Percentiles rank a stretch among this genome's conserved stretches.
phyloP scores from a whole-genome alignment of 2,329 filamentous ascomycete genomes.

The Pyrenochaeta sp. region DNA sequence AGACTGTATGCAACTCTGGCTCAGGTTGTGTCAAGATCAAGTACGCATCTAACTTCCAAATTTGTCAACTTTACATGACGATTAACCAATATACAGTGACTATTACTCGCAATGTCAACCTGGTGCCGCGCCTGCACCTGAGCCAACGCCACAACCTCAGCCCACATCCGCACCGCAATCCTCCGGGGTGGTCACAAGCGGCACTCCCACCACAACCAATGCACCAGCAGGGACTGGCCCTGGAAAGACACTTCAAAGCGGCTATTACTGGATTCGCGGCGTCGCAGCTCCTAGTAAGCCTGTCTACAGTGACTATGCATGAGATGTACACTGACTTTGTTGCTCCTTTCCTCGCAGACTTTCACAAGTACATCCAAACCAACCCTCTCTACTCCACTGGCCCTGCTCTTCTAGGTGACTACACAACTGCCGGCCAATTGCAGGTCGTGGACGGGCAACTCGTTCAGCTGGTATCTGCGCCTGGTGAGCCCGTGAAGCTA shows the following conservation, averaged over 20 bases:
- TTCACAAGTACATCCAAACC: conserved; percentile 53
- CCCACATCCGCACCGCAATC: conserved; percentile 22
- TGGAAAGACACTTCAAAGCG: conserved; percentile 58
- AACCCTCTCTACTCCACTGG: conserved; percentile 52
- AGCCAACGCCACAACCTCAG: conserved; percentile 14
- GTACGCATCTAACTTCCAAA: conserved; percentile 14
- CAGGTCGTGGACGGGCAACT: conserved; percentile 65
- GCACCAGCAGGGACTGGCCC: conserved; percentile 45
- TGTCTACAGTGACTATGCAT: too few relatives aligned
- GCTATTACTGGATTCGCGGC: conserved; percentile 67
- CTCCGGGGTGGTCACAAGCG: conserved; percentile 14
- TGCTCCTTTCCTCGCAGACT: conserved; percentile 48
- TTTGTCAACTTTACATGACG: not conserved
- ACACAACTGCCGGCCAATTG: conserved; percentile 66
- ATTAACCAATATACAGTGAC: conserved; percentile 31
- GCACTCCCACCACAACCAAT: conserved; percentile 31
- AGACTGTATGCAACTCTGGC: conserved; percentile 32
- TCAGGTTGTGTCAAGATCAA: conserved; percentile 45
- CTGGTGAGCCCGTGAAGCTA: conserved; percentile 55
- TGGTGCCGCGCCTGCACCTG: conserved; percentile 32
- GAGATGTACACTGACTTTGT: too few relatives aligned
- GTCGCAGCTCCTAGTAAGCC: conserved; percentile 60
- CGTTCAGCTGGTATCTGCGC: conserved; percentile 61
- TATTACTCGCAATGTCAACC: conserved; percentile 55
- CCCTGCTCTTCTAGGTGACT: conserved; percentile 60